phyloP scores from a whole-genome alignment of 306 rosid species.

The Rosa multiflora region DNA sequence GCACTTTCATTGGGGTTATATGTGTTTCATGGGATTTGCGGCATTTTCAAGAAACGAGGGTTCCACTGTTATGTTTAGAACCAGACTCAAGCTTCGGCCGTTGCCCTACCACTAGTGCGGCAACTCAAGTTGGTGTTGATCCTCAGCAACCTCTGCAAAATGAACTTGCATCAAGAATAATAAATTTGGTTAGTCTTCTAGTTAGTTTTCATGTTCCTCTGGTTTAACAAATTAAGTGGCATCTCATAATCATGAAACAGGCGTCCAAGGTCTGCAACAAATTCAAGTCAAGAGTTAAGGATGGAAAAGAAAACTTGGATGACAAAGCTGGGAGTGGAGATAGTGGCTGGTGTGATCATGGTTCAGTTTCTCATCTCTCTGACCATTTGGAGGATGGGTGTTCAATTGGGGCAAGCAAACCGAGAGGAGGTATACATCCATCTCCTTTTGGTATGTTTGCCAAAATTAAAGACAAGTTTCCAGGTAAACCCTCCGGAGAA shows the following conservation, averaged over 20 bases:
- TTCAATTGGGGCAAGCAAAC: slow-evolving; percentile 91
- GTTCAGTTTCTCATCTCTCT: slow-evolving; percentile 34
- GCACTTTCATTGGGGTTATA: slow-evolving; percentile 62
- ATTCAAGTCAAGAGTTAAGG: slow-evolving; percentile 68
- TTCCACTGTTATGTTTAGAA: slow-evolving; percentile 35
- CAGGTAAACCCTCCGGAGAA: slow-evolving; percentile 49
- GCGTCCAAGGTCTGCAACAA: slow-evolving; percentile 92
- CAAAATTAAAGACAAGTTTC: slow-evolving; percentile 51
- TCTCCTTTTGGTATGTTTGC: slow-evolving; percentile 53
- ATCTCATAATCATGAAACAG: slow-evolving; percentile 46
- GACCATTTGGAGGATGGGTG: slow-evolving; percentile 77
- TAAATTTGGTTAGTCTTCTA: slow-evolving; percentile 78
- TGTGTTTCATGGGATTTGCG: slow-evolving; percentile 71
- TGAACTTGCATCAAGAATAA: slow-evolving; percentile 71
- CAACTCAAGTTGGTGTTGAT: slow-evolving; percentile 70
- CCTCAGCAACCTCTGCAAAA: slow-evolving; percentile 78
- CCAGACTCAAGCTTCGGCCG: slow-evolving; percentile 29
- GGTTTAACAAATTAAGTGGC: slow-evolving; percentile 24
- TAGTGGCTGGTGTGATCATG: slow-evolving; percentile 58
- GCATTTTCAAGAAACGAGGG: slow-evolving; percentile 61
- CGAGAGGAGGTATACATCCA: slow-evolving; percentile 63
- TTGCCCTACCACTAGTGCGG: slow-evolving; percentile 33
- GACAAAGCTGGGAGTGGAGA: slow-evolving; percentile 67
- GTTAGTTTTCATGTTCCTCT: slow-evolving; percentile 25
- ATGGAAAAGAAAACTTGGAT: slow-evolving; percentile 52